Percentiles rank a stretch among this genome's conserved stretches.
phyloP scores from a whole-genome alignment of 768 basidiomycete genomes.

The Tricholoma matsutake region DNA sequence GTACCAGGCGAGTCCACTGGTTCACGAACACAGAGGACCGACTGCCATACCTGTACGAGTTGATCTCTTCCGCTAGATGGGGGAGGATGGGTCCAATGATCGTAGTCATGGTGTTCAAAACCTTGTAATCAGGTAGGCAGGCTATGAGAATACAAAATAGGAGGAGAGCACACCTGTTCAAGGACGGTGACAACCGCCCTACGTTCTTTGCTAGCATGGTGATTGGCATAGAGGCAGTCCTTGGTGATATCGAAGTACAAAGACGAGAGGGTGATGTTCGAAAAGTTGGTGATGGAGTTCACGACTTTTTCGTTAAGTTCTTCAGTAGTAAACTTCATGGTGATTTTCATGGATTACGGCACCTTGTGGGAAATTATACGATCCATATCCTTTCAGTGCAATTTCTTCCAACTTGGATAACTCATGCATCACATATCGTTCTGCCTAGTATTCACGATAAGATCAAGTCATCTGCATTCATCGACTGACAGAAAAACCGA shows the following conservation, averaged over 20 bases:
- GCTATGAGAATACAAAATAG: neutral
- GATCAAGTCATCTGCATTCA: neutral
- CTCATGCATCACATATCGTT: slow-evolving; percentile 85
- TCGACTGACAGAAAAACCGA: neutral
- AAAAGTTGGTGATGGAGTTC: slow-evolving; percentile 69
- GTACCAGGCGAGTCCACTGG: slow-evolving; percentile 68
- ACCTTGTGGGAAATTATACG: slow-evolving; percentile 86
- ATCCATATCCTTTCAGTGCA: slow-evolving; percentile 64
- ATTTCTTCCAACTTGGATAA: slow-evolving; percentile 66
- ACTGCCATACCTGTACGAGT: slow-evolving; percentile 40
- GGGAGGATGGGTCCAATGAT: slow-evolving; percentile 86
- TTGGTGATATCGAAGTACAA: slow-evolving; percentile 92
- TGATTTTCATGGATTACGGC: slow-evolving; percentile 10
- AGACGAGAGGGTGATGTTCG: slow-evolving; percentile 81
- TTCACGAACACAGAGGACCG: slow-evolving; percentile 63
- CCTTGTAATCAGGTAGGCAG: slow-evolving; percentile 36
- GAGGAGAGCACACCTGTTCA: slow-evolving; percentile 49
- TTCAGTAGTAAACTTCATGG: neutral
- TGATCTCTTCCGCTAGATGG: slow-evolving; percentile 88
- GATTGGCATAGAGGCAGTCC: slow-evolving; percentile 82
- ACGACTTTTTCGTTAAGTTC: slow-evolving; percentile 48
- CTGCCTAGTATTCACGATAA: slow-evolving; percentile 47
- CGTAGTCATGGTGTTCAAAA: slow-evolving; percentile 61
- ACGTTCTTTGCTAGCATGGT: slow-evolving; percentile 47
- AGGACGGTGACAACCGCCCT: slow-evolving; percentile 69